Base-by-base conservation (phyloP, 2,329 filamentous ascomycete species). In the Didymella arachidicola region DNA sequence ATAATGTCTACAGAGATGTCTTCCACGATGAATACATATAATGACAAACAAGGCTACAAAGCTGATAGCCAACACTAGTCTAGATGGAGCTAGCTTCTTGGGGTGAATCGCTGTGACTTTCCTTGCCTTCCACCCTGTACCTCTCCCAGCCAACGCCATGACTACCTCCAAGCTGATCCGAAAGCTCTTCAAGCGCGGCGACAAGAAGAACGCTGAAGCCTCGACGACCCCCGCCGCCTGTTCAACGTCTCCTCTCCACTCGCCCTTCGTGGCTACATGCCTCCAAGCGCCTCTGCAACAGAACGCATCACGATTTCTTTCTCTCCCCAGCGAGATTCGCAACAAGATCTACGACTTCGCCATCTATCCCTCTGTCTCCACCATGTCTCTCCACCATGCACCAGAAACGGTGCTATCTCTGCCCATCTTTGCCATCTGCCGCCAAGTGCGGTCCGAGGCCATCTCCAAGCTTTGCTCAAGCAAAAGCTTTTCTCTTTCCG, bases 271-370 rank as follows among this genome's bases (percentile, higher is more conserved):
- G 18, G 14, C 39, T 38, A 5, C 19, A 34, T 41, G 2, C n/a
- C 27, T 26, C 16, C 18, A 27, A 30, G 1, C 22, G 8, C 22
- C 12, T 8, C 22, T 16, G 4, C 25, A 30, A 7, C 38, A 45
- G 14, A 29, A 1, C n/a, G 8, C 30, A 14, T 51, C 47, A 34
- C 47, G 11, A 11, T 32, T 67, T n/a, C 44, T 65, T 7, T 54
- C 48, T 2, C 61, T 65, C 3, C 64, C 64, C 0, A 59, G 62
- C 6, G 62, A 67, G 22, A n/a, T 67, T 3, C 59, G 64, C 6
- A 63, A 61, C 25, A 41, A 27, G 1, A 62, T 67, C 22, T 67
- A 67, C 27, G 27, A 46, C 18, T 22, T 41, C 16, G 27, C n/a
- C 12, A 29, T 56, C 10, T 60, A 61, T 29, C 61, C 61, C 1